Evolutionary conservation across 2,329 filamentous ascomycete genomes (phyloP), one percentile per base, ranked within the genome.

Genomic region (Pseudocercospora ulei): DNA sequence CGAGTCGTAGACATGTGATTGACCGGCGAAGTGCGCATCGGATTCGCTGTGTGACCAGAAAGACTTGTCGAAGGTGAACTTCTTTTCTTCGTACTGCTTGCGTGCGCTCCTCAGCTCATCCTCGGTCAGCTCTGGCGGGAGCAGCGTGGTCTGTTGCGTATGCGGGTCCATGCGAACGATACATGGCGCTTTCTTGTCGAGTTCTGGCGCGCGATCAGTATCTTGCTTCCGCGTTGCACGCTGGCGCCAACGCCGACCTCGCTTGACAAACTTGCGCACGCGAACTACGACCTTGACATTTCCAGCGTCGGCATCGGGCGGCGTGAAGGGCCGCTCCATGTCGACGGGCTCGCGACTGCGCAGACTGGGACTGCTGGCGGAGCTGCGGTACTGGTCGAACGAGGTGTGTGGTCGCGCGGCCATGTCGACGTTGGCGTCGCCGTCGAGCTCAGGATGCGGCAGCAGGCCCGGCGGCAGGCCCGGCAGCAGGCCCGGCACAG

Each of bases 11-110:
- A 98, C 81, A 55, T 95, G 83, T 55, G 86, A 83, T 61, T 98
- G 90, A 45, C 80, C 74, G 3, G 90, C 87, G 59, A 95, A 98
- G 64, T 95, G 84, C 19, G 76, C 68, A 57, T 94, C 86, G 16
- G 69, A 62, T 39, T 72, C 72, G 59, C 88, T 68, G 63, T 95
- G 86, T 43, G 88, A 96, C 87, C 90, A 98, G 65, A 96, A 98
- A 0, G 87, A 96, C 59, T 86, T 93, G 68, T 98, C 90, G 60
- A 98, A 98, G 2, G 83, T 87, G 57, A 98, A 98, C 0, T 71
- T 74, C 65, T 92, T 95, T 58, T 94, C 84, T 57, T 95, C 86
- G 39, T 82, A 68, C 5, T 81, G 68, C 60, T 81, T 88, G 46
- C 84, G 76, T 24, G 75, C 73, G 61, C 78, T 80, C 22, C 52